phyloP scores from a whole-genome alignment of 2,329 filamentous ascomycete species.

The Microdochium bolleyi region DNA sequence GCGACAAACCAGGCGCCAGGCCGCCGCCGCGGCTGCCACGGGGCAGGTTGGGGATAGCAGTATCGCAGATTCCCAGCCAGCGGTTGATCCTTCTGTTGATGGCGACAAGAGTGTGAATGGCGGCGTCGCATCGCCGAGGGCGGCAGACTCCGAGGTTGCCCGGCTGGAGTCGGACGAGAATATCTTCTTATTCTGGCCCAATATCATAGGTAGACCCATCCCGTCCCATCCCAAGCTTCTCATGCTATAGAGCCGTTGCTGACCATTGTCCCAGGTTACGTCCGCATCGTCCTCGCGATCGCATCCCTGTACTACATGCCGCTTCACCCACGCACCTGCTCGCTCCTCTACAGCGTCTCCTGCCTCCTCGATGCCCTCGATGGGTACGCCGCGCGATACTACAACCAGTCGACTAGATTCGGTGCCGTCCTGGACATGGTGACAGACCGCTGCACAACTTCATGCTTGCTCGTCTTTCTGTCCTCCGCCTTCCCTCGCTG shows the following conservation, averaged over 20 bases:
- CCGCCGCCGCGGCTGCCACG: slow-evolving; percentile 20
- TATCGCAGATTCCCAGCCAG: background rate
- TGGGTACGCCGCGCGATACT: slow-evolving; percentile 83
- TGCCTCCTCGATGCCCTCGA: slow-evolving; percentile 94
- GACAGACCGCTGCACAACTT: slow-evolving; percentile 93
- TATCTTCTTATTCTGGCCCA: slow-evolving; percentile 75
- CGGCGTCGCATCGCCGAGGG: background rate
- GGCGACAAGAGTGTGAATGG: background rate
- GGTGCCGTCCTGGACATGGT: slow-evolving; percentile 98
- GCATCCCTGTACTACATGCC: slow-evolving; percentile 99
- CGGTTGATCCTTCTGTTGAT: background rate
- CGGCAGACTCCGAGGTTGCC: background rate
- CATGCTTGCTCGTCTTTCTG: slow-evolving; percentile 89
- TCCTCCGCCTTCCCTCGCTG: slow-evolving; percentile 91
- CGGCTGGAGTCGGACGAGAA: slow-evolving; percentile 43
- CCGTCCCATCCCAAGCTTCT: too few species aligned
- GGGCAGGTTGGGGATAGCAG: slow-evolving; percentile 1
- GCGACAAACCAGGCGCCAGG: slow-evolving; percentile 29
- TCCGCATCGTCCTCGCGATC: slow-evolving; percentile 71
- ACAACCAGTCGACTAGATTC: slow-evolving; percentile 88
- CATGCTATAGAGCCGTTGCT: slow-evolving; percentile 1
- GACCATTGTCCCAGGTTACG: slow-evolving; percentile 50
- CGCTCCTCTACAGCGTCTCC: slow-evolving; percentile 82
- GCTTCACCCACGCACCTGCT: slow-evolving; percentile 92
- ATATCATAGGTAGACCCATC: slow-evolving; percentile 47